Percentiles rank a stretch among this genome's conserved stretches.
phyloP scores from a whole-genome alignment of 2,329 filamentous ascomycete genomes.

The Ceratocystis destructans region DNA sequence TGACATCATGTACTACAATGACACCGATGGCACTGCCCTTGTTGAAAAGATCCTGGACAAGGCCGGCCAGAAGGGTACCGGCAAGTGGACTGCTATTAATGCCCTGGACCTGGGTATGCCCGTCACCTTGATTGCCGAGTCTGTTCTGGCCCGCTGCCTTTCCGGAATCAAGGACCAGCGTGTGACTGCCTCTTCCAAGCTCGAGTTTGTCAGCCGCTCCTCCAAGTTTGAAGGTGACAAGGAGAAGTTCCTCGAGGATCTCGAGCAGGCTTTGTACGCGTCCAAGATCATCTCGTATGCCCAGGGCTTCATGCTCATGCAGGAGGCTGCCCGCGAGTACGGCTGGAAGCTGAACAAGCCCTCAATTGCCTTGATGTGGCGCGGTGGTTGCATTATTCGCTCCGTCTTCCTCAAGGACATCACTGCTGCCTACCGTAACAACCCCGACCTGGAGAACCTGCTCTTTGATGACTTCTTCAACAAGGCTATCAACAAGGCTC shows the following conservation, averaged over 20 bases:
- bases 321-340: conserved; percentile 94
- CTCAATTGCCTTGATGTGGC: conserved; percentile 99
- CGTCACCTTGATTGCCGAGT: conserved; percentile 93
- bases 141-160: conserved; percentile 88
- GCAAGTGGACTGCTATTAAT: conserved; percentile 99
- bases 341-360: conserved; percentile 99
- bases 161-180: conserved; percentile 92
- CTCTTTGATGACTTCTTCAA: conserved; percentile 99
- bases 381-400: conserved; percentile 98
- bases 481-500: conserved; percentile 93
- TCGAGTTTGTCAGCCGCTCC: conserved; percentile 58
- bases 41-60: conserved; percentile 99
- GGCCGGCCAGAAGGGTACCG: conserved; percentile 97
- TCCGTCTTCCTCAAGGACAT: conserved; percentile 99
- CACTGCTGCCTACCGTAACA: conserved; percentile 85
- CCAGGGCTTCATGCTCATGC: conserved; percentile 99
- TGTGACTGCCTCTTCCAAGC: conserved; percentile 61
- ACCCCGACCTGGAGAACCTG: conserved; percentile 93
- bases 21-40: conserved; percentile 78
- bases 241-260: conserved; percentile 85
- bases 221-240: conserved; percentile 76
- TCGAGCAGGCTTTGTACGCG: conserved; percentile 96
- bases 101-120: conserved; percentile 97
- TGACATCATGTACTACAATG: conserved; percentile 97
- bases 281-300: conserved; percentile 99